Conservation (phyloP, 768 basidiomycete genomes). For the Cytidiella melzeri region DNA sequence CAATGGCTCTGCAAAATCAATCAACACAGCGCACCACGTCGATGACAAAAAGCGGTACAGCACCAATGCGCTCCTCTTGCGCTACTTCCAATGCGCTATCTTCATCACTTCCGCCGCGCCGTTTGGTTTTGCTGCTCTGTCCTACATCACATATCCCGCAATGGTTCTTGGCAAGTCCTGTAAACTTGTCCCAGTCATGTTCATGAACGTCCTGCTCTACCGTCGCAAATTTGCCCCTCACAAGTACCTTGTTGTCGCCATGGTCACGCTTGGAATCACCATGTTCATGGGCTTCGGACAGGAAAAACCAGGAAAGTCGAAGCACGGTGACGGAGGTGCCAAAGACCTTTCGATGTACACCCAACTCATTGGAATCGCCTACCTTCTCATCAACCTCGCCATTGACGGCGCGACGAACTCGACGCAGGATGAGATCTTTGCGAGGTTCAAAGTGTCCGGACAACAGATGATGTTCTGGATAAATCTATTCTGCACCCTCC, state of each 20-base stretch:
- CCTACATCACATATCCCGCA: constrained; percentile 96
- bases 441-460: constrained; percentile 64
- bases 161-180: constrained; percentile 99
- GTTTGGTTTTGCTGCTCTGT: constrained; percentile 92
- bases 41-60: constrained; percentile 19
- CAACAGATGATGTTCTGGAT: constrained; percentile 99
- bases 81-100: constrained; percentile 78
- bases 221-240: constrained; percentile 87
- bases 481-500: constrained; percentile 75
- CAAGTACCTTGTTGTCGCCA: constrained; percentile 92
- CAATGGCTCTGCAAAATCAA: constrained; percentile 15
- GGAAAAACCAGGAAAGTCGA: constrained; percentile 39
- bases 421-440: constrained; percentile 96
- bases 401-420: constrained; percentile 94
- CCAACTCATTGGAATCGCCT: constrained; percentile 64
- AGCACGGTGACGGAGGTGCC: constrained; percentile 23
- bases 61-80: constrained; percentile 47
- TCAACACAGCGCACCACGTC: constrained; percentile 26
- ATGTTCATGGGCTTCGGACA: constrained; percentile 89
- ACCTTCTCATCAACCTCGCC: constrained; percentile 79
- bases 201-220: constrained; percentile 96
- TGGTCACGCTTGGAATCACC: constrained; percentile 88
- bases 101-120: constrained; percentile 91
- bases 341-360: constrained; percentile 40
- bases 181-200: constrained; percentile 97